A percentile compares a stretch with the other conserved stretches of the same genome.
Conservation (phyloP, 257 asterid species). For the Avicennia marina region DNA sequence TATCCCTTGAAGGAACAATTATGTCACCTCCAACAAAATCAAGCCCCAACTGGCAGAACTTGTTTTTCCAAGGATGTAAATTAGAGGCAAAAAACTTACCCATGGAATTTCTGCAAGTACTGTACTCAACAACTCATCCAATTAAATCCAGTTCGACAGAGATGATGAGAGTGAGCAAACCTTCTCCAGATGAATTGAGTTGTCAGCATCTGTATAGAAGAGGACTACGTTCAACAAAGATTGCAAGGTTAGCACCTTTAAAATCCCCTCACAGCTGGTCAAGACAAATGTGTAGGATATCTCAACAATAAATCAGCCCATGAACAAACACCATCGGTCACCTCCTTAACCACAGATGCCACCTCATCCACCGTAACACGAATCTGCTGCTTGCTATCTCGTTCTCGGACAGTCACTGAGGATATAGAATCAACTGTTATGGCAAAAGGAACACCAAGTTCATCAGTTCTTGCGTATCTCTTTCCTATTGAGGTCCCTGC, state of each 20-base stretch:
- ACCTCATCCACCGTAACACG: constrained; percentile 49
- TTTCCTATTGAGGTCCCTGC: constrained; percentile 62
- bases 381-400: constrained; percentile 54
- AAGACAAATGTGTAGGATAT: constrained; percentile 43
- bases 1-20: no score
- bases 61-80: background rate
- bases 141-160: background rate
- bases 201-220: background rate
- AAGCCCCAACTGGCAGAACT: no score
- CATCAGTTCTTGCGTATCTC: constrained; percentile 63
- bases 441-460: constrained; percentile 65
- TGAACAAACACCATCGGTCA: constrained; percentile 36
- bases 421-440: constrained; percentile 51
- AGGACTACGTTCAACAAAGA: background rate
- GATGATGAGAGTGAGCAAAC: background rate
- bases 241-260: background rate
- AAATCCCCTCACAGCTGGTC: background rate
- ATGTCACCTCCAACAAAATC: no score
- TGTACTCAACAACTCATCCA: background rate
- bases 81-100: background rate
- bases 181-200: no score
- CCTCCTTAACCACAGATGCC: constrained; percentile 43
- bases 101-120: background rate
- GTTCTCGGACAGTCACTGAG: constrained; percentile 46
- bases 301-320: constrained; percentile 35